Evolutionary conservation across 2,329 filamentous ascomycete genomes (phyloP).

Genomic region (Penicillium hordei): DNA sequence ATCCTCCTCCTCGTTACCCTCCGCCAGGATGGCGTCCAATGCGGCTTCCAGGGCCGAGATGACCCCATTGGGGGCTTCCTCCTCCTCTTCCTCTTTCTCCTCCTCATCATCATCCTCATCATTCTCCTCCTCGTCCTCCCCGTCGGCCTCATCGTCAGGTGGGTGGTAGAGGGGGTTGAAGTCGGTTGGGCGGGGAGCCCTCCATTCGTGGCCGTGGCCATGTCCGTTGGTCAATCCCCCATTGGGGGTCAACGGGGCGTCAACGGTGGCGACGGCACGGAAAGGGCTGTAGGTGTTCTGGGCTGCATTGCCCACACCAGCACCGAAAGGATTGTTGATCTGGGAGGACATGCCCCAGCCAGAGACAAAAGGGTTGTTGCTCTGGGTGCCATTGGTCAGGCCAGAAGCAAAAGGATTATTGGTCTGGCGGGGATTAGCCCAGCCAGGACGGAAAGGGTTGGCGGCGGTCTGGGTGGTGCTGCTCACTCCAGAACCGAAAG

Average conservation of each 20-base stretch:
- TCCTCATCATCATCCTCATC: neutral
- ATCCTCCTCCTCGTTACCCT: neutral
- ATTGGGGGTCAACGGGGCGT: neutral
- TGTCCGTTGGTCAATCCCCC: neutral
- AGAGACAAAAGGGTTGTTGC: neutral
- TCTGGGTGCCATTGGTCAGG: neutral
- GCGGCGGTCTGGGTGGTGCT: neutral
- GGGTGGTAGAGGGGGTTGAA: neutral
- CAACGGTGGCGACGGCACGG: neutral
- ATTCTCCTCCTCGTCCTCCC: neutral
- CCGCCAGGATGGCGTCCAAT: neutral
- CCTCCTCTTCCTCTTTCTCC: neutral
- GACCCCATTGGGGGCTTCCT: no score
- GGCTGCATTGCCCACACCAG: neutral
- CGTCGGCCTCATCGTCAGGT: neutral
- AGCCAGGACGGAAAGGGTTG: neutral
- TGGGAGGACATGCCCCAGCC: neutral
- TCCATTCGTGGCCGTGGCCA: neutral
- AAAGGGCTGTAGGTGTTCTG: neutral
- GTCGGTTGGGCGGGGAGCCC: neutral
- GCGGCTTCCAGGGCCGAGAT: neutral
- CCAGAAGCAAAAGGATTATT: neutral
- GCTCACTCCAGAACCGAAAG: neutral
- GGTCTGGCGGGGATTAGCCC: neutral
- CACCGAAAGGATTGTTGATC: neutral